Evolutionary conservation across 2,329 filamentous ascomycete genomes (phyloP).

Genomic region (Plenodomus lindquistii): DNA sequence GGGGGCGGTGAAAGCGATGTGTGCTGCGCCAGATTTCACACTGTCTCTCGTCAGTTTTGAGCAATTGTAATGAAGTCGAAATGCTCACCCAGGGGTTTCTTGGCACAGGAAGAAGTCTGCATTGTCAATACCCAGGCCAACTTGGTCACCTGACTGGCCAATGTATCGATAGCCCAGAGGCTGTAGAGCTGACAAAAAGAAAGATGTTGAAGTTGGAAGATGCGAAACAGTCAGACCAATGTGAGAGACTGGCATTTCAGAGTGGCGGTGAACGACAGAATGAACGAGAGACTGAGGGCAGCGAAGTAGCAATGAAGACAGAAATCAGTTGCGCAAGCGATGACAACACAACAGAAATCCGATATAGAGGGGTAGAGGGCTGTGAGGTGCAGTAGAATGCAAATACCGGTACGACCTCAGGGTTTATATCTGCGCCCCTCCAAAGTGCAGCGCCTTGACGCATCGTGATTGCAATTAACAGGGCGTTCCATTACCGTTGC

Average conservation of each 20-base stretch:
- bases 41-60: slow-evolving; percentile 32
- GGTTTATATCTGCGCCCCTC: slow-evolving; percentile 40
- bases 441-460: slow-evolving; percentile 27
- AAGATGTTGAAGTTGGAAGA: slow-evolving; percentile 78
- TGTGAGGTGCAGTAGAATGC: slow-evolving; percentile 12
- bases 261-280: slow-evolving; percentile 16
- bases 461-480: slow-evolving; percentile 28
- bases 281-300: slow-evolving; percentile 19
- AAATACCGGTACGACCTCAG: slow-evolving; percentile 25
- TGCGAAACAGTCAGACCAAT: slow-evolving; percentile 72
- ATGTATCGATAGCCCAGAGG: slow-evolving; percentile 77
- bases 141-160: slow-evolving; percentile 62
- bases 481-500: slow-evolving; percentile 37
- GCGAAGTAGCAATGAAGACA: slow-evolving; percentile 7
- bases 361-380: slow-evolving; percentile 9
- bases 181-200: slow-evolving; percentile 79
- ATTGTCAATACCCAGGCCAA: slow-evolving; percentile 63
- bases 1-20: slow-evolving; percentile 70
- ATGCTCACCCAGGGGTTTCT: slow-evolving; percentile 60
- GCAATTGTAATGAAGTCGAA: slow-evolving; percentile 17
- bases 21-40: slow-evolving; percentile 58
- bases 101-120: slow-evolving; percentile 69
- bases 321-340: background rate
- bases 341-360: background rate
- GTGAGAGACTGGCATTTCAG: slow-evolving; percentile 63